These are phyloP conservation scores for Fusarium longipes DNA, from an alignment of 2,329 filamentous ascomycete species.

Conservation along the genomic window DNA sequence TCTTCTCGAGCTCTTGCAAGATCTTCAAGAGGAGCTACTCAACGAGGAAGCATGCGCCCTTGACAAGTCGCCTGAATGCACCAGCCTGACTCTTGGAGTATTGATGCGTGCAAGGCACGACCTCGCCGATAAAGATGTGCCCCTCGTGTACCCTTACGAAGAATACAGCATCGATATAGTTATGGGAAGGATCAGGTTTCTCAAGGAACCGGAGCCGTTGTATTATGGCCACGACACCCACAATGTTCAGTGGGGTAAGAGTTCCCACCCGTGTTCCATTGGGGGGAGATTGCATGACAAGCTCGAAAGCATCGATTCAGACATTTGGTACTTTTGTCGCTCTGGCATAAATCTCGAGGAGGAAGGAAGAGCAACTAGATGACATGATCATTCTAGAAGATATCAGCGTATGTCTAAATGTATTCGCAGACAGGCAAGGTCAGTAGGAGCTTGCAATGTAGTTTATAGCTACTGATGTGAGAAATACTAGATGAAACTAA, in stretches of 20 bases:
- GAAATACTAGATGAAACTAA: too few relatives aligned
- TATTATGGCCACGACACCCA: not conserved
- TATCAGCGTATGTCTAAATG: too few relatives aligned
- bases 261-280: not conserved
- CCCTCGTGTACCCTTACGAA: not conserved
- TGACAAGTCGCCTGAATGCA: not conserved
- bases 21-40: not conserved
- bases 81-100: not conserved
- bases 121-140: accelerated
- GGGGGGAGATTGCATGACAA: not conserved
- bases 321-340: too few relatives aligned
- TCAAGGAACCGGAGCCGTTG: accelerated
- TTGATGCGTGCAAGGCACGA: not conserved
- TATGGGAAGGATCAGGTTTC: too few relatives aligned
- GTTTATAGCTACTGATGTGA: too few relatives aligned
- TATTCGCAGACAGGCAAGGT: too few relatives aligned
- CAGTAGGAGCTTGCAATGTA: too few relatives aligned
- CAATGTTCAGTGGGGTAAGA: too few relatives aligned
- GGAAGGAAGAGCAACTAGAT: too few relatives aligned
- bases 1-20: not conserved
- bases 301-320: too few relatives aligned
- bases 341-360: too few relatives aligned
- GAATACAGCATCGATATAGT: not conserved
- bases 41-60: accelerated
- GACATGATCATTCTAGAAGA: too few relatives aligned